Evolutionary conservation across 768 basidiomycete species (phyloP), one percentile per base, ranked within the genome.

Genomic region (Agaricus blazei): DNA sequence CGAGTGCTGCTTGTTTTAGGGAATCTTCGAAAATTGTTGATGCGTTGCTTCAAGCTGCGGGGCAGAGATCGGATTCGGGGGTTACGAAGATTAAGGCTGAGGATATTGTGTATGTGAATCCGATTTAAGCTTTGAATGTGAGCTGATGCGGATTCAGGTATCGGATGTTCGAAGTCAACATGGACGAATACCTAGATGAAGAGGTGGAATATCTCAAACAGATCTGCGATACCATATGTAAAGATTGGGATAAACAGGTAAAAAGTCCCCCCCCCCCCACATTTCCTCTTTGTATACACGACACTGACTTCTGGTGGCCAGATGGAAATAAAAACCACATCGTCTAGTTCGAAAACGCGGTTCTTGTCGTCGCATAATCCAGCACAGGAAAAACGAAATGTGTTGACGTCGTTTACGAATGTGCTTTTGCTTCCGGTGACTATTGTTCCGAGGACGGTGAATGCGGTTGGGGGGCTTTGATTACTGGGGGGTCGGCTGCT

Each of bases 101-200:
- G 66, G 91, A 96, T 67, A 81, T 95, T 42, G 77, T 96, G 88
- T 96, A 64, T 63, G 85, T 77, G 8, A n/a, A n/a, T 50, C 57
- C 36, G 49, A 31, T 14, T 48, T 3, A 9, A 43, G 11, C 47
- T 54, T 52, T 49, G 24, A 47, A 31, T 31, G 31, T 31, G 31
- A 31, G 31, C 9, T 4, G 4, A 14, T 19, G 19, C 60, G 65
- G 47, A 59, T 62, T 9, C 54, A 95, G 93, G 11, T 96, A 92
- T 67, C 82, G 79, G 45, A 97, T 98, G 93, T 98, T 98, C 62
- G 95, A 98, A 68, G 75, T 80, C 9, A 90, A 95, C 67, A 97
- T 98, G 92, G 95, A 97, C 65, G 95, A 98, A 64, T 98, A 98
- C 63, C 85, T 98, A 2, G 89, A 93, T 57, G 93, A 98, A 65